These are phyloP conservation scores for Tuber brumale DNA, from an alignment of 495 filamentous ascomycete species.

Conservation along the genomic window DNA sequence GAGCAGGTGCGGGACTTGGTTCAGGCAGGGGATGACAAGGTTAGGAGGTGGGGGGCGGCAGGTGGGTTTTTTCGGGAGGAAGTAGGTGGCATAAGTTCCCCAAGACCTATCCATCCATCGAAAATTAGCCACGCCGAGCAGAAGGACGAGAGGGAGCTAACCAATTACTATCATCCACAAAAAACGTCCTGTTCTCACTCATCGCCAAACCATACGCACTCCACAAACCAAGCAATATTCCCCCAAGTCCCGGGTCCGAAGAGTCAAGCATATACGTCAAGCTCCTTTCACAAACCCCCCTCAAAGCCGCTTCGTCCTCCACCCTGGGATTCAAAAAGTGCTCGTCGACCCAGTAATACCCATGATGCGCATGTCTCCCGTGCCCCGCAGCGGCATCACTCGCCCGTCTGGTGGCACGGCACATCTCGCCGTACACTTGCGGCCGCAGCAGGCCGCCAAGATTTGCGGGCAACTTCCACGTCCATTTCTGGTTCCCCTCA, in stretches of 20 bases:
- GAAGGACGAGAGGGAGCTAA: slow-evolving; percentile 20
- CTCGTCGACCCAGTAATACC: slow-evolving; percentile 55
- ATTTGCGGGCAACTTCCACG: slow-evolving; percentile 58
- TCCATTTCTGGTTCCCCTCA: slow-evolving; percentile 56
- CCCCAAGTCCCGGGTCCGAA: slow-evolving; percentile 60
- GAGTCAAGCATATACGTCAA: slow-evolving; percentile 67
- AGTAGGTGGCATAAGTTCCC: slow-evolving; percentile 61
- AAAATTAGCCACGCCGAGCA: slow-evolving; percentile 17
- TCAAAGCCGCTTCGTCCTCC: slow-evolving; percentile 42
- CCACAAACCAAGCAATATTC: slow-evolving; percentile 65
- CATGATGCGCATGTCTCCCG: slow-evolving; percentile 44
- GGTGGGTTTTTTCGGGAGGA: slow-evolving; percentile 51
- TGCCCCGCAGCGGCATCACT: slow-evolving; percentile 46
- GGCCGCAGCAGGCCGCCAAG: slow-evolving; percentile 55
- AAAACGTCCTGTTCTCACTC: slow-evolving; percentile 62
- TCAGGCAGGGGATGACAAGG: slow-evolving; percentile 65
- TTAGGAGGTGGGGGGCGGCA: slow-evolving; percentile 58
- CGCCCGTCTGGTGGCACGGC: slow-evolving; percentile 51
- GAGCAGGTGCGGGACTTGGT: slow-evolving; percentile 59
- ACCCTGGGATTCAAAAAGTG: slow-evolving; percentile 59
- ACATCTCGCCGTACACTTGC: slow-evolving; percentile 56
- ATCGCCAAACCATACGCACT: slow-evolving; percentile 67
- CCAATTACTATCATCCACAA: slow-evolving; percentile 70
- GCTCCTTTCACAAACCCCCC: slow-evolving; percentile 55
- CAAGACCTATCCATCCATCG: slow-evolving; percentile 50